These are phyloP conservation scores for Knufia petricola DNA, from an alignment of 2,329 filamentous ascomycete genomes.

Conservation along the genomic window DNA sequence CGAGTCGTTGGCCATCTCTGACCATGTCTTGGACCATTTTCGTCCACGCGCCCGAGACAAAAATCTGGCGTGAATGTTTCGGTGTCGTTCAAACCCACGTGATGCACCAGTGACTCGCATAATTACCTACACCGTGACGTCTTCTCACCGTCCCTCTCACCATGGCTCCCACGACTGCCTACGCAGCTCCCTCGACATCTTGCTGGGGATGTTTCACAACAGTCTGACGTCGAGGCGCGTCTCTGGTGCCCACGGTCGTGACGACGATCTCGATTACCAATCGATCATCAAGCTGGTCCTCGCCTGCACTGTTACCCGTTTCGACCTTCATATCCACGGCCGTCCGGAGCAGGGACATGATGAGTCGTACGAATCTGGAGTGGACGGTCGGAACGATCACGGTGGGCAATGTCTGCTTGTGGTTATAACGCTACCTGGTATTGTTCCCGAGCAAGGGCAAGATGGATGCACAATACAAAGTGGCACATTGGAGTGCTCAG, in stretches of 20 bases:
- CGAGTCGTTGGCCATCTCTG: no score
- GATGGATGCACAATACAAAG: slow-evolving; percentile 1
- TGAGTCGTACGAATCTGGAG: neutral
- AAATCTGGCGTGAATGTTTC: no score
- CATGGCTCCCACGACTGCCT: no score
- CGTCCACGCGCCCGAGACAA: no score
- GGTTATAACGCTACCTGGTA: neutral
- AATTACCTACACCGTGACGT: no score
- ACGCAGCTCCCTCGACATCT: no score
- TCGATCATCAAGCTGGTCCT: slow-evolving; percentile 3
- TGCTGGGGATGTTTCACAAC: no score
- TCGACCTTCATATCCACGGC: slow-evolving; percentile 1
- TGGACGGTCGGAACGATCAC: neutral
- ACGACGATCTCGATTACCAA: neutral
- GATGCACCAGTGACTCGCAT: no score
- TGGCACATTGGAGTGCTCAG: neutral
- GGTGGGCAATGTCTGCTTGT: neutral
- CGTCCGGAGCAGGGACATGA: neutral
- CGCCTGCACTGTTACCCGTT: neutral
- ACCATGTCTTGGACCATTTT: no score
- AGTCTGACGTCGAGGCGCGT: no score
- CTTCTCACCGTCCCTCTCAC: no score
- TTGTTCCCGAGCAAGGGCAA: neutral
- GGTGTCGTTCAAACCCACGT: no score
- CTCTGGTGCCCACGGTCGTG: slow-evolving; percentile 18